A percentile compares a stretch with the other conserved stretches of the same genome.
These are phyloP conservation scores for Xerocomellus intermedius DNA, from an alignment of 768 basidiomycete genomes.

Conservation along the genomic window DNA sequence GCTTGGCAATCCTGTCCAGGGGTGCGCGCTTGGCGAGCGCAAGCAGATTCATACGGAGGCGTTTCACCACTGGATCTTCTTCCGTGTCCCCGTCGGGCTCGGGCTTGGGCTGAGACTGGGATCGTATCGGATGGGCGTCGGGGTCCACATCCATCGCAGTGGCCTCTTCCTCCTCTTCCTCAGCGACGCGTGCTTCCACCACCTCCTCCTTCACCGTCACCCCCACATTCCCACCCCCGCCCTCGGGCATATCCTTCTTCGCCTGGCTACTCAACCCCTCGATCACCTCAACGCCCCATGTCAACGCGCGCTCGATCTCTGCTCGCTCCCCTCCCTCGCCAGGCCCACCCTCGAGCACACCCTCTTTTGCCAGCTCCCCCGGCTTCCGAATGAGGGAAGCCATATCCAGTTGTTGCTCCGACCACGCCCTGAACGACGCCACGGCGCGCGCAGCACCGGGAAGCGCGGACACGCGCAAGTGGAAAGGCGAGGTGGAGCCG, in stretches of 20 bases:
- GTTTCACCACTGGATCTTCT: constrained; percentile 53
- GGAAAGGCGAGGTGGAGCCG: constrained; percentile 1
- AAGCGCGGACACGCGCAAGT: constrained; percentile 11
- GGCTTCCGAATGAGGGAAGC: constrained; percentile 41
- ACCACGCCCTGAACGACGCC: constrained; percentile 8
- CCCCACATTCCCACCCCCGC: not conserved
- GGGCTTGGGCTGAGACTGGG: not conserved
- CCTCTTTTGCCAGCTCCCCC: constrained; percentile 36
- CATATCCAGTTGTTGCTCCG: constrained; percentile 38
- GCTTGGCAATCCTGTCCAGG: constrained; percentile 61
- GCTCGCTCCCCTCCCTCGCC: constrained; percentile 29
- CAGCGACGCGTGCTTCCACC: not conserved
- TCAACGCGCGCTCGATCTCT: constrained; percentile 42
- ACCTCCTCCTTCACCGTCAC: constrained; percentile 17
- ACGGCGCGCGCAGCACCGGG: constrained; percentile 9
- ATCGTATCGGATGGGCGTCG: not conserved
- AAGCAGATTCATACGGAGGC: constrained; percentile 69
- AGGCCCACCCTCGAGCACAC: constrained; percentile 26
- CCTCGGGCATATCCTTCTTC: not conserved
- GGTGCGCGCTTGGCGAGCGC: constrained; percentile 79
- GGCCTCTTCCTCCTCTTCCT: not conserved
- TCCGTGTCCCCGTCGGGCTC: constrained; percentile 3
- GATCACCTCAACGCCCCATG: constrained; percentile 55
- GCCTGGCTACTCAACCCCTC: constrained; percentile 32
- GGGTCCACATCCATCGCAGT: constrained; percentile 23